A percentile compares a stretch with the other conserved stretches of the same genome.
Conservation (phyloP, 164 flowering plant genomes). For the Vitis rupestris region DNA sequence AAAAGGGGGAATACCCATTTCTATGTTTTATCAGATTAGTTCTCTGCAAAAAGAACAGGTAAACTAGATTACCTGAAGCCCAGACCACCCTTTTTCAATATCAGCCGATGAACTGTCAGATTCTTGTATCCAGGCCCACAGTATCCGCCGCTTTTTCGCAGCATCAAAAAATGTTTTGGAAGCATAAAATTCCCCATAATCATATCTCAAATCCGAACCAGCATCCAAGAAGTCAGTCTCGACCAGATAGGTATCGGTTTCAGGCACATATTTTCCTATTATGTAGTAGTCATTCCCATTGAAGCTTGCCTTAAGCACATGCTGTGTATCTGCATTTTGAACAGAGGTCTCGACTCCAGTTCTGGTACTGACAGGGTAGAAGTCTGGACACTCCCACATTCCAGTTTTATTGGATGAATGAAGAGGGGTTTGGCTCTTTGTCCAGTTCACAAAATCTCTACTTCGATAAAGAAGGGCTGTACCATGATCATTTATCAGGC, state of each 20-base stretch:
- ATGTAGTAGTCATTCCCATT: slow-evolving; percentile 33
- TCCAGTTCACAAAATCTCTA: slow-evolving; percentile 10
- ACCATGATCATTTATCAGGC: slow-evolving; percentile 1
- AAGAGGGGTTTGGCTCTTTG: slow-evolving; percentile 5
- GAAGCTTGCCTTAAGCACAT: slow-evolving; percentile 51
- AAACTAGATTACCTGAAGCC: slow-evolving; percentile 13
- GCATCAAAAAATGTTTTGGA: slow-evolving; percentile 47
- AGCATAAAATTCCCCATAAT: slow-evolving; percentile 50
- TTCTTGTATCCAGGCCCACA: slow-evolving; percentile 46
- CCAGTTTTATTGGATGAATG: slow-evolving; percentile 16
- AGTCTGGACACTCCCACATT: slow-evolving; percentile 25
- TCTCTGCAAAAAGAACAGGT: not conserved
- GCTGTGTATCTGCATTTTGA: slow-evolving; percentile 26
- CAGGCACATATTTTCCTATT: slow-evolving; percentile 30
- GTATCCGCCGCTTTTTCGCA: slow-evolving; percentile 30
- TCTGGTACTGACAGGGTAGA: slow-evolving; percentile 9
- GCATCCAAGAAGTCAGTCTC: slow-evolving; percentile 18
- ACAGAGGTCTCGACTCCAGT: slow-evolving; percentile 15
- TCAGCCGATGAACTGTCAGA: slow-evolving; percentile 9
- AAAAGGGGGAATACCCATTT: not conserved
- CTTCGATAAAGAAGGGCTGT: slow-evolving; percentile 12
- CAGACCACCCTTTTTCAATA: slow-evolving; percentile 18
- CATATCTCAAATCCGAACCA: slow-evolving; percentile 35
- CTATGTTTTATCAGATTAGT: not conserved
- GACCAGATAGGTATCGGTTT: slow-evolving; percentile 26